Evolutionary conservation across 495 filamentous ascomycete genomes (phyloP), one percentile per base, ranked within the genome.

Genomic region (Talaromyces borbonicus): DNA sequence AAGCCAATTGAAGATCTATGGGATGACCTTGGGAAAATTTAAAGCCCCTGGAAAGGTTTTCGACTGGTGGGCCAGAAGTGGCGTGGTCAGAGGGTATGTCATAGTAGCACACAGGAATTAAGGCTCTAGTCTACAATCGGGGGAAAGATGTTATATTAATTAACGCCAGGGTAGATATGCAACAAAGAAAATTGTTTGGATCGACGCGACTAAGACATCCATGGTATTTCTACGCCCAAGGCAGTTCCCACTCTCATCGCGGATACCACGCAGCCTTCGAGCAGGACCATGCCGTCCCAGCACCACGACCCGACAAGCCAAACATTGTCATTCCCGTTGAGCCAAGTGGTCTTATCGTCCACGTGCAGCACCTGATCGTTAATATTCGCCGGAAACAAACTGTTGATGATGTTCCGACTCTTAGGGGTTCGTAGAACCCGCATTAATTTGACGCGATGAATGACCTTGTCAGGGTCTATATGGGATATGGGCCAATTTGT

Each of bases 211-310:
- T n/a, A n/a, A n/a, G n/a, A 29, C 12, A 29, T 41, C 64, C 66
- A 69, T 1, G 66, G 66, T n/a, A 76, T 58, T 14, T 67, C 51
- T 11, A 78, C 71, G 2, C 61, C 73, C 23, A 80, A 59, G 1
- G 52, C 62, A 9, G 53, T 49, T 1, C 74, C 77, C 32, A 80
- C 66, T 11, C 66, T 56, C 54, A 72, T 68, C 0, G 76, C 73
- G 12, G 74, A 78, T 3, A 69, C 61, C 11, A 78, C 55, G 46
- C 77, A 81, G 5, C 77, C 77, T 49, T 80, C 75, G 8, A 80
- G 53, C 47, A 81, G 39, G 8, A 79, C 77, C 76, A 80, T 78
- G 0, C 77, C 77, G 62, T 81, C 77, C 76, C 77, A 80, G 49
- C 76, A 79, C 77, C 76, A 81, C 0, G 70, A 68, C 14, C 77